Conservation (phyloP, 805 yeast genomes). For the Yarrowia keelungensis region DNA sequence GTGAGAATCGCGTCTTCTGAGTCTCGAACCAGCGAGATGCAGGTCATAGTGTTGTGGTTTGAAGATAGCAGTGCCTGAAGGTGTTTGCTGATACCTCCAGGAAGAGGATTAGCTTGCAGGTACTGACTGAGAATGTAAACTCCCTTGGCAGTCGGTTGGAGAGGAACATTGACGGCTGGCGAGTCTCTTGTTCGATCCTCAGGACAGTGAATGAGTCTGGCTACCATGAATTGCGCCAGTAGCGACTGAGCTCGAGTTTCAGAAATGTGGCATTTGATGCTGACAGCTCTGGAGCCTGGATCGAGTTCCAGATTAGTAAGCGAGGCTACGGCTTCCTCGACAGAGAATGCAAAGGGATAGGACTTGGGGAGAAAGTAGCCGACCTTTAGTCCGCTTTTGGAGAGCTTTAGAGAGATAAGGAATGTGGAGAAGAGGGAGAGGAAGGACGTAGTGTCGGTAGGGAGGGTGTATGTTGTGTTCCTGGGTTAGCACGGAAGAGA, state of each 20-base stretch:
- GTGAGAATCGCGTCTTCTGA: slow-evolving; percentile 64
- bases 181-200: slow-evolving; percentile 68
- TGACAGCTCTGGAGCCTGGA: background rate
- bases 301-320: slow-evolving; percentile 7
- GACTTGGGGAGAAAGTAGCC: slow-evolving; percentile 13
- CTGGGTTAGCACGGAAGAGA: background rate
- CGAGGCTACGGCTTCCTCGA: background rate
- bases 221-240: slow-evolving; percentile 41
- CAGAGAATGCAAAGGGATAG: slow-evolving; percentile 10
- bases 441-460: slow-evolving; percentile 6
- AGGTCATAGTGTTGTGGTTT: slow-evolving; percentile 70
- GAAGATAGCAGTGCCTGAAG: background rate
- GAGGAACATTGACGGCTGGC: slow-evolving; percentile 54
- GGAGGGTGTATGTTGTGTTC: slow-evolving; percentile 16
- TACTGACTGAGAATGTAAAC: slow-evolving; percentile 70
- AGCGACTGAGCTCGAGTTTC: slow-evolving; percentile 14
- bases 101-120: slow-evolving; percentile 50
- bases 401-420: background rate
- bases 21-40: slow-evolving; percentile 72
- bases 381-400: slow-evolving; percentile 17
- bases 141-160: slow-evolving; percentile 95
- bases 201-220: slow-evolving; percentile 69
- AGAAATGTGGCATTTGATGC: slow-evolving; percentile 12
- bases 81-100: background rate
- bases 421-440: slow-evolving; percentile 13